Evolutionary conservation across 2,329 filamentous ascomycete genomes (phyloP).

Genomic region (Ascochyta lentis): DNA sequence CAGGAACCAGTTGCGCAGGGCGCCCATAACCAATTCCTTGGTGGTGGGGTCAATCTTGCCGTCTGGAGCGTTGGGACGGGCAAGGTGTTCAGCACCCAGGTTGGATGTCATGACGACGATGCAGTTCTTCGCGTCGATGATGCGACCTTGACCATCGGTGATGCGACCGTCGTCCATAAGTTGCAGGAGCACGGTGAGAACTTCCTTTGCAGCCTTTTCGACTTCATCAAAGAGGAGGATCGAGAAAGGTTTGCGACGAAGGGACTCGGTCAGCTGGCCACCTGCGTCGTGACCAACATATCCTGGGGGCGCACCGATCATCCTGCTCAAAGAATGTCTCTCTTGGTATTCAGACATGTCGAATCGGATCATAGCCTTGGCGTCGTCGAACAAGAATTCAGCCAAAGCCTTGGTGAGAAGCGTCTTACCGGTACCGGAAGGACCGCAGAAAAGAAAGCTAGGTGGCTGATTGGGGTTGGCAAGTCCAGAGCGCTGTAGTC

Average conservation of each 20-base stretch:
- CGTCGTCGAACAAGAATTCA: constrained; percentile 96
- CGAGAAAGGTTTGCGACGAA: constrained; percentile 94
- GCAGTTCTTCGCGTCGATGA: constrained; percentile 95
- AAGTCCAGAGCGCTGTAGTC: constrained; percentile 91
- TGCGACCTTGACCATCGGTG: constrained; percentile 93
- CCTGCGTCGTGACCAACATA: constrained; percentile 97
- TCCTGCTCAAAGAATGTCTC: constrained; percentile 89
- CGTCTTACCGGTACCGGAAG: constrained; percentile 97
- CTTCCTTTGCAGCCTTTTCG: constrained; percentile 97
- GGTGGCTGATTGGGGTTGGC: constrained; percentile 96
- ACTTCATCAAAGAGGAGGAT: constrained; percentile 98
- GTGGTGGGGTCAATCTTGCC: constrained; percentile 87
- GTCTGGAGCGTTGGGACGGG: constrained; percentile 76
- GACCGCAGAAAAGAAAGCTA: constrained; percentile 98
- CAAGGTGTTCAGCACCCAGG: constrained; percentile 91
- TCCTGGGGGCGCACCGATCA: constrained; percentile 96
- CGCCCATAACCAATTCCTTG: constrained; percentile 85
- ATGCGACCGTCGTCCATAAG: constrained; percentile 99
- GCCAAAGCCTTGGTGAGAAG: constrained; percentile 95
- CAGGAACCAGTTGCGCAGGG: constrained; percentile 93
- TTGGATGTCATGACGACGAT: constrained; percentile 99
- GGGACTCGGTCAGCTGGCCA: constrained; percentile 91
- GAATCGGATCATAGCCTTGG: constrained; percentile 97
- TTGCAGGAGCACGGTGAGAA: constrained; percentile 95
- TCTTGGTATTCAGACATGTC: constrained; percentile 99